Conservation (phyloP, 2,329 filamentous ascomycete genomes). For the Colletotrichum chlorophyti region DNA sequence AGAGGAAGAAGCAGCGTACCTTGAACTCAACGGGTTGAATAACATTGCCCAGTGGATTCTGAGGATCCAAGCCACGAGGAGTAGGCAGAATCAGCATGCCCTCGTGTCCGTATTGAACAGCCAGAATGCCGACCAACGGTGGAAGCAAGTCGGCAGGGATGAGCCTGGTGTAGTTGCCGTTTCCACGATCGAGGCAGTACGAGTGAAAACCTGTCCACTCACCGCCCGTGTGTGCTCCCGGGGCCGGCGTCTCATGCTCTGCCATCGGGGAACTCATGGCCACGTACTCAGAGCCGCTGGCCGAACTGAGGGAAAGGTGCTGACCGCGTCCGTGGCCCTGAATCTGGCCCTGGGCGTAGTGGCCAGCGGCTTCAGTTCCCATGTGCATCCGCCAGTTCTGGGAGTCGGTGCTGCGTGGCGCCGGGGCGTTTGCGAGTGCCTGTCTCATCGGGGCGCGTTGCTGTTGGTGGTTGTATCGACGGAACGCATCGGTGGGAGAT, state of each 20-base stretch:
- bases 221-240: neutral
- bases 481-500: neutral
- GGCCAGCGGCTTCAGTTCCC: neutral
- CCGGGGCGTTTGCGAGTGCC: neutral
- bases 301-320: constrained; percentile 36
- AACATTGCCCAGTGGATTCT: constrained; percentile 45
- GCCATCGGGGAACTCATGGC: neutral
- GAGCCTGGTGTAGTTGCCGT: constrained; percentile 60
- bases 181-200: constrained; percentile 61
- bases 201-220: constrained; percentile 43
- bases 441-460: constrained; percentile 7
- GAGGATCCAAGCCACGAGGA: constrained; percentile 44
- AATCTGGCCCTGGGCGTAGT: constrained; percentile 23
- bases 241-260: constrained; percentile 24
- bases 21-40: constrained; percentile 42
- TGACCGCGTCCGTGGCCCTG: constrained; percentile 47
- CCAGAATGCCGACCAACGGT: constrained; percentile 49
- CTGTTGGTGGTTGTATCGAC: neutral
- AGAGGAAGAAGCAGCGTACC: constrained; percentile 40
- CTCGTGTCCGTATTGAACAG: constrained; percentile 42
- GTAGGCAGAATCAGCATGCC: constrained; percentile 57
- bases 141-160: constrained; percentile 63
- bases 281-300: constrained; percentile 7
- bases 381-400: constrained; percentile 16
- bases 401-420: constrained; percentile 10